Evolutionary conservation across 148 eudicot genomes (phyloP).

Genomic region (Rhododendron molle): DNA sequence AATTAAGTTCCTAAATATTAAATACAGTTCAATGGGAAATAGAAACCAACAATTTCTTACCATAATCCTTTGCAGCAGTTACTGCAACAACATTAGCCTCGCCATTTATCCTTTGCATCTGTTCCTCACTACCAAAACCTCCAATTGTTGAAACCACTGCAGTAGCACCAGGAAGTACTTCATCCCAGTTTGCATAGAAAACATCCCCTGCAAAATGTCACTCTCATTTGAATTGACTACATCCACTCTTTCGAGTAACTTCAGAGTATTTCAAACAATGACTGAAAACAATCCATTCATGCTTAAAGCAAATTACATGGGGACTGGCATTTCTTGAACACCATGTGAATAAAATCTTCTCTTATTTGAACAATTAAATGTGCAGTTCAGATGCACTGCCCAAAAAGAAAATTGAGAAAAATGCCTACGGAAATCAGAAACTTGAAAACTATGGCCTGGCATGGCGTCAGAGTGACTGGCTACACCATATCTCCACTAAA

Average conservation of each 20-base stretch:
- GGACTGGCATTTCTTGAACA: background rate
- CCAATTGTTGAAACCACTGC: slow-evolving; percentile 95
- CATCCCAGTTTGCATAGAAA: slow-evolving; percentile 96
- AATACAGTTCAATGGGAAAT: background rate
- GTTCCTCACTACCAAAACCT: slow-evolving; percentile 96
- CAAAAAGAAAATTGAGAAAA: background rate
- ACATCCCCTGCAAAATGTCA: slow-evolving; percentile 72
- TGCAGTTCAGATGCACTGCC: background rate
- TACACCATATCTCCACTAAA: background rate
- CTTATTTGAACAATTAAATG: background rate
- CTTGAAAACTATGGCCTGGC: background rate
- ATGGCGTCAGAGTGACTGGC: background rate
- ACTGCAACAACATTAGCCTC: slow-evolving; percentile 94
- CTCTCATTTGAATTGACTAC: background rate
- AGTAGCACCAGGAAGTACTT: slow-evolving; percentile 84
- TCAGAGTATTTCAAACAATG: background rate
- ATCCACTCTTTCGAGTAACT: background rate
- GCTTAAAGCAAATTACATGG: background rate
- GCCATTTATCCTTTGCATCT: slow-evolving; percentile 91
- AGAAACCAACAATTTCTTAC: slow-evolving; percentile 33
- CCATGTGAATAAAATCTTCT: background rate
- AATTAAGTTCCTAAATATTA: background rate
- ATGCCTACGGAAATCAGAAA: background rate
- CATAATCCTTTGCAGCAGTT: slow-evolving; percentile 84
- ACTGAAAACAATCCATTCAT: background rate